Evolutionary conservation across 768 basidiomycete species (phyloP), one percentile per base, ranked within the genome.

Genomic region (Lactifluus hygrophoroides): DNA sequence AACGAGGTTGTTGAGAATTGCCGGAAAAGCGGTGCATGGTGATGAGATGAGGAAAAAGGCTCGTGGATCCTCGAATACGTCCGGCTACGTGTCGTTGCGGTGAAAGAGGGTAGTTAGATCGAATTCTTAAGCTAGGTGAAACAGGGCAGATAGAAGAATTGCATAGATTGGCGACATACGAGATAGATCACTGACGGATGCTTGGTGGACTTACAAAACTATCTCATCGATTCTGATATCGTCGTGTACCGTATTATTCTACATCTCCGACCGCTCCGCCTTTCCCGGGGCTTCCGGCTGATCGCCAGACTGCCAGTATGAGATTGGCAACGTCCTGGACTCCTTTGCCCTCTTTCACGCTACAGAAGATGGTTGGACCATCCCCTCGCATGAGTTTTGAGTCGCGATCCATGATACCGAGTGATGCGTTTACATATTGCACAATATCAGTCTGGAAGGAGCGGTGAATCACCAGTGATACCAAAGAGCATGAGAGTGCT

Each of bases 341-440:
- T 0, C 92, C 92, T 57, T 80, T 83, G 28, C 75, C 77, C 58
- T 90, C 77, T 67, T 88, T 85, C 56, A 99, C 82, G 64, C 88
- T 89, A 0, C 88, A 80, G 71, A 99, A 98, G 19, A 97, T 66
- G 0, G 95, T 99, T 3, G 95, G 95, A 0, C 95, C 95, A 58
- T 86, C 82, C 35, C 94, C 95, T 27, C 95, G 82, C 94, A 99
- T 97, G 60, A 88, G 73, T 68, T 84, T 94, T 1, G 95, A 82
- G 69, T 98, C 95, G 21, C 94, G 81, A 54, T 83, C 84, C 95
- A 99, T 99, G 19, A 99, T 90, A 46, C 88, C 85, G 25, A 98
- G 80, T 0, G 94, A 96, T 0, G 95, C 95, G 28, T 85, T 85
- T 55, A 99, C 95, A 69, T 94, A 80, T 16, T 87, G 84, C 8